These are phyloP conservation scores for Setomelanomma holmii DNA, from an alignment of 2,329 filamentous ascomycete species.

Conservation along the genomic window DNA sequence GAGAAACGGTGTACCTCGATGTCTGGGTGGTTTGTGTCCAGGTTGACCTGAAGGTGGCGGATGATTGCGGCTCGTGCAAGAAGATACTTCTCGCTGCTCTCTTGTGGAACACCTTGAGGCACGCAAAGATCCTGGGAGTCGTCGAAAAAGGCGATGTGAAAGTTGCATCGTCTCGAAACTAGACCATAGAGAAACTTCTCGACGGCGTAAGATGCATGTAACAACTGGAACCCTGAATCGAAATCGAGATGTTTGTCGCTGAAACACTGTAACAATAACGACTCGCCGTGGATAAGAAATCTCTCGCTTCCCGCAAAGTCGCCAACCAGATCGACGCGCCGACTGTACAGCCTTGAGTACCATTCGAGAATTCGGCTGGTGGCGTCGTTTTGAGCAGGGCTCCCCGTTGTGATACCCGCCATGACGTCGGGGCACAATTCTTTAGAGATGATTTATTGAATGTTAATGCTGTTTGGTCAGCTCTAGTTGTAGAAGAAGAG, in stretches of 20 bases:
- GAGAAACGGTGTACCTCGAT: slow-evolving; percentile 58
- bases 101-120: slow-evolving; percentile 50
- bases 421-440: slow-evolving; percentile 18
- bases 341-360: slow-evolving; percentile 46
- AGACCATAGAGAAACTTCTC: slow-evolving; percentile 71
- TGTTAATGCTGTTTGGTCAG: slow-evolving; percentile 12
- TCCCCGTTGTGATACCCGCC: slow-evolving; percentile 24
- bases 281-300: slow-evolving; percentile 77
- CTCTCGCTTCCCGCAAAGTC: slow-evolving; percentile 78
- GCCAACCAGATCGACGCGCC: slow-evolving; percentile 64
- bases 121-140: slow-evolving; percentile 63
- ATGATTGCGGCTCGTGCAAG: slow-evolving; percentile 70
- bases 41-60: slow-evolving; percentile 63
- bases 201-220: slow-evolving; percentile 73
- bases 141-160: slow-evolving; percentile 74
- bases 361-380: slow-evolving; percentile 38
- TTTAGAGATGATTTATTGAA: no score
- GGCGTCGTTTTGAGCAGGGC: slow-evolving; percentile 19
- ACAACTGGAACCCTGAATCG: slow-evolving; percentile 69
- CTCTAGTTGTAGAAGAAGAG: slow-evolving; percentile 11
- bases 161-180: slow-evolving; percentile 69
- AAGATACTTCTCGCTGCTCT: slow-evolving; percentile 60
- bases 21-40: slow-evolving; percentile 47
- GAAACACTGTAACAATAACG: slow-evolving; percentile 70
- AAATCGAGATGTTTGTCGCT: slow-evolving; percentile 70